A percentile compares a stretch with the other conserved stretches of the same genome.
These are phyloP conservation scores for Alternaria sp. DNA, from an alignment of 2,329 filamentous ascomycete species.

Conservation along the genomic window DNA sequence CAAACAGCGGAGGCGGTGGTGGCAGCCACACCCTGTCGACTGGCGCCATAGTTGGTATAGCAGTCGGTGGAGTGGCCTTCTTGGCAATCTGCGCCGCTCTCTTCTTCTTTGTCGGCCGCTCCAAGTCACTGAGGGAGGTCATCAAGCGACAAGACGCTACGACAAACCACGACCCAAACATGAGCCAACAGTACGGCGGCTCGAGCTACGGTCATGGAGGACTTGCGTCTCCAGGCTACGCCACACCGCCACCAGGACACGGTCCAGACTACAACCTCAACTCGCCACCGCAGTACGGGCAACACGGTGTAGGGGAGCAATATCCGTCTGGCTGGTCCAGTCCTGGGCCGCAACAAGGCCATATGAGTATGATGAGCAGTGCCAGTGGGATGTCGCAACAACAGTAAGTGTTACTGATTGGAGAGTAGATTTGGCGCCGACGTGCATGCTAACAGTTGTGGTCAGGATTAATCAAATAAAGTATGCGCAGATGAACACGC, in stretches of 20 bases:
- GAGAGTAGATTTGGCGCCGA: neutral
- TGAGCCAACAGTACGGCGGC: constrained; percentile 13
- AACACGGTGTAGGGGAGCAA: constrained; percentile 36
- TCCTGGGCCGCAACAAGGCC: constrained; percentile 25
- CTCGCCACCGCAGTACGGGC: constrained; percentile 34
- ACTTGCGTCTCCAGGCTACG: constrained; percentile 18
- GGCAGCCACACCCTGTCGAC: constrained; percentile 40
- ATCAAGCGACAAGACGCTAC: constrained; percentile 16
- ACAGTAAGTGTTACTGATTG: constrained; percentile 30
- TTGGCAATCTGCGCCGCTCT: constrained; percentile 67
- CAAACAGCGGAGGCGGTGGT: constrained; percentile 1
- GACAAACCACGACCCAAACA: constrained; percentile 4
- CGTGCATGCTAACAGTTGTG: constrained; percentile 3
- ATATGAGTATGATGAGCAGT: constrained; percentile 32
- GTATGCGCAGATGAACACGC: constrained; percentile 21
- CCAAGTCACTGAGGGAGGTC: constrained; percentile 43
- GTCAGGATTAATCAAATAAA: constrained; percentile 36
- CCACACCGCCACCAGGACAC: constrained; percentile 16
- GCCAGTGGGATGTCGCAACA: constrained; percentile 33
- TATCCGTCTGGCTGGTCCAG: constrained; percentile 38
- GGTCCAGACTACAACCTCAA: constrained; percentile 27
- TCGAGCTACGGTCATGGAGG: constrained; percentile 17
- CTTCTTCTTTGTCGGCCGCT: constrained; percentile 70
- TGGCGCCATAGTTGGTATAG: constrained; percentile 62
- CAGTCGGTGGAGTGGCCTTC: constrained; percentile 68